Evolutionary conservation across 306 rosid species (phyloP).

Genomic region (Begonia loranthoides): DNA sequence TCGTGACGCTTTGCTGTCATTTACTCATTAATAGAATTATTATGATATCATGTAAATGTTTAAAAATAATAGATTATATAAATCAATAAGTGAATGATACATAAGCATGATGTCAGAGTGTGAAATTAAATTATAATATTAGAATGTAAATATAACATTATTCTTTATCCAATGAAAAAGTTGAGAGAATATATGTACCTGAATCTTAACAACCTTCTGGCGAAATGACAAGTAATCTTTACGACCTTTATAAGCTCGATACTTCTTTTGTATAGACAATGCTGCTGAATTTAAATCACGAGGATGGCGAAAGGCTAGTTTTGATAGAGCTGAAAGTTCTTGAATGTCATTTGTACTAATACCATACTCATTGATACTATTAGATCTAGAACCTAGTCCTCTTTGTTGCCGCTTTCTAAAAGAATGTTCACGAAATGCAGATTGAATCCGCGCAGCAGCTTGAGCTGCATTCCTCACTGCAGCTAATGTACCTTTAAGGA

Average conservation of each 20-base stretch:
- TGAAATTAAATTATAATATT: too few species aligned
- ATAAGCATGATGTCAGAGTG: too few species aligned
- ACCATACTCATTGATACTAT: slow-evolving; percentile 30
- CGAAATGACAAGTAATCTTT: slow-evolving; percentile 64
- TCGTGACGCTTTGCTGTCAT: too few species aligned
- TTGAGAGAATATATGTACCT: slow-evolving; percentile 30
- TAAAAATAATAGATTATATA: too few species aligned
- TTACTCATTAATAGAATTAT: too few species aligned
- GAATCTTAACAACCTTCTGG: slow-evolving; percentile 77
- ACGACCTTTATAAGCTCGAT: slow-evolving; percentile 84
- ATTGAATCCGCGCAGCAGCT: slow-evolving; percentile 90
- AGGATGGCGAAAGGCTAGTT: slow-evolving; percentile 38
- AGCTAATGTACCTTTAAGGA: slow-evolving; percentile 43
- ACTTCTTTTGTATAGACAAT: slow-evolving; percentile 82
- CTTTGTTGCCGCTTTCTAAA: slow-evolving; percentile 40
- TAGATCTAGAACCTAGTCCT: slow-evolving; percentile 20
- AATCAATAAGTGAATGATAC: too few species aligned
- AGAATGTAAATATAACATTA: too few species aligned
- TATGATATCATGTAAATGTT: too few species aligned
- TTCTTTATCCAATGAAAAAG: too few species aligned
- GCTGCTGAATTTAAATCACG: slow-evolving; percentile 70
- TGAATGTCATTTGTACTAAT: slow-evolving; percentile 27
- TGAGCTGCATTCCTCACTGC: slow-evolving; percentile 83
- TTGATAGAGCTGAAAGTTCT: slow-evolving; percentile 57
- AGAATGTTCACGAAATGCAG: slow-evolving; percentile 87